Evolutionary conservation across 176 grass and related monocot species (phyloP), one percentile per base, ranked within the genome.

Genomic region (Rhynchospora breviuscula): DNA sequence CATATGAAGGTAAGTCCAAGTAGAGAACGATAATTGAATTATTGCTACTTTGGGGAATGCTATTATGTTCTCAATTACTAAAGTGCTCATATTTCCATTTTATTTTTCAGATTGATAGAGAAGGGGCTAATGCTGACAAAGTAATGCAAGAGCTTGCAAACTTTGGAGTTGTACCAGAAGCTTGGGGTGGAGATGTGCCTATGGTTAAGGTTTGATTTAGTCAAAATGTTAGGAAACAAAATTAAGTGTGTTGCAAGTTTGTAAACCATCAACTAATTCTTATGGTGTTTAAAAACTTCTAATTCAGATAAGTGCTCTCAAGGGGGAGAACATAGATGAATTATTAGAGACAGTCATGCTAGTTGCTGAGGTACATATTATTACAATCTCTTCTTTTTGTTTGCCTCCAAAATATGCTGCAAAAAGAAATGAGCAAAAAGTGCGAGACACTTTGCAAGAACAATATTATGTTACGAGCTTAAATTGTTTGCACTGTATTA

Each of bases 111-210:
- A 84, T 93, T 65, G 95, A 98, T 84, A 98, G 91, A 78, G 95
- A 95, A 71, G 95, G 95, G 84, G 83, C 95, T 68, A 98, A 87
- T 91, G 63, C 92, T 59, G 95, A 98, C 54, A 84, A 88, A 67
- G 91, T 89, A 45, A 98, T 98, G 92, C 95, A 98, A 93, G 95
- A 95, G 69, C 91, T 98, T 84, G 92, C 92, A 17, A 90, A 92
- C 73, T 86, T 93, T 77, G 95, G 92, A 48, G 84, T 98, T 63
- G 92, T 98, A 93, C 89, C 92, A 60, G 95, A 98, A 90, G 79
- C 88, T 76, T 98, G 95, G 95, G 95, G 95, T 80, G 95, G 95
- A 84, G 92, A 98, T 59, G 88, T 88, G 71, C 91, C 90, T 70
- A 93, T 95, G 95, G 87, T 98, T 89, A 84, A 92, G 95, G 95